A percentile compares a stretch with the other conserved stretches of the same genome.
phyloP scores from a whole-genome alignment of 176 grass and related monocot species.

The Tillandsia fasciculata region DNA sequence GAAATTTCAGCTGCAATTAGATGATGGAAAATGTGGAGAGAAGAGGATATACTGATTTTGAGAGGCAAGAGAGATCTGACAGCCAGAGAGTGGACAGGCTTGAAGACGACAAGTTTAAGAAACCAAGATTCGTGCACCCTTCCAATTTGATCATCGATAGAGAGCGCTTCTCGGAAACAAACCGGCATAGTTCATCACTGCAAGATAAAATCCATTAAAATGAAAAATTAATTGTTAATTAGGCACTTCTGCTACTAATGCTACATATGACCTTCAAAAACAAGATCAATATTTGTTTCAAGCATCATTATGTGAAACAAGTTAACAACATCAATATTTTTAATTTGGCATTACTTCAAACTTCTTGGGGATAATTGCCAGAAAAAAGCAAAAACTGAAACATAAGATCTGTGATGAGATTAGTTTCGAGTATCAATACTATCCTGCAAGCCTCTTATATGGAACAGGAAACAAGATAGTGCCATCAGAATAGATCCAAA shows the following conservation, averaged over 20 bases:
- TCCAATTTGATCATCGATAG: conserved; percentile 67
- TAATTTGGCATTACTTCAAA: too few species aligned
- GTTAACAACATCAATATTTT: too few species aligned
- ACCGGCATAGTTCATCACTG: conserved; percentile 61
- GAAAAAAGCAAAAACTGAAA: too few species aligned
- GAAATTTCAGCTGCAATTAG: neutral
- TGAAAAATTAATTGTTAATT: neutral
- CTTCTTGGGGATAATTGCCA: too few species aligned
- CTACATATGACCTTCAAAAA: neutral
- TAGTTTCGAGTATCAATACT: too few species aligned
- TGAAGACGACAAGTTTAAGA: conserved; percentile 61
- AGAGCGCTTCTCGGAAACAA: conserved; percentile 57
- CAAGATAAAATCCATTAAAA: conserved; percentile 1
- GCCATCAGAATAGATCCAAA: neutral
- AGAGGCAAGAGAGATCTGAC: conserved; percentile 53
- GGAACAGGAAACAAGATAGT: too few species aligned
- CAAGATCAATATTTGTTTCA: neutral
- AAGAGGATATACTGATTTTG: conserved; percentile 45
- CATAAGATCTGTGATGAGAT: too few species aligned
- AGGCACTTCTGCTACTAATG: neutral
- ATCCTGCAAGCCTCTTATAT: too few species aligned
- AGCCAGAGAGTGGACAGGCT: conserved; percentile 61
- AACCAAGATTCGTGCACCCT: conserved; percentile 49
- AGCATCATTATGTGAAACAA: too few species aligned
- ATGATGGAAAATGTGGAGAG: neutral